Evolutionary conservation across 2,329 filamentous ascomycete species (phyloP).

Genomic region (Ceratocystis albifundus): DNA sequence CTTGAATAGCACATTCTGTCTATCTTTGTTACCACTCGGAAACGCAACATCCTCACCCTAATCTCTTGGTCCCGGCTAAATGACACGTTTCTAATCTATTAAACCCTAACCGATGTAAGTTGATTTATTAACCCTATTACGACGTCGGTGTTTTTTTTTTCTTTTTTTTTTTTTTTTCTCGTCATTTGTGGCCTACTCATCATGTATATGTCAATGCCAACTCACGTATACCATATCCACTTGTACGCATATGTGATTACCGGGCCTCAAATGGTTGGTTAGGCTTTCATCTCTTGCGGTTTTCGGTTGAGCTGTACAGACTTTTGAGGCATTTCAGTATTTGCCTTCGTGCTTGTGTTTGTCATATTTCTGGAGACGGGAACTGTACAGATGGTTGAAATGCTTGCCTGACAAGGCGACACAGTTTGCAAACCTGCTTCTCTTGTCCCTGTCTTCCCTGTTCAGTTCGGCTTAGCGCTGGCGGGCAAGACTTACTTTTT

Average conservation of each 20-base stretch:
- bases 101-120: background rate
- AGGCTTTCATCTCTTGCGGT: background rate
- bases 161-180: background rate
- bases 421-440: too few relatives aligned
- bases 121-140: background rate
- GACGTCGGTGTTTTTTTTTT: background rate
- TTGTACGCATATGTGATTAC: background rate
- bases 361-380: background rate
- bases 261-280: background rate
- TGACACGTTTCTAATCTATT: background rate
- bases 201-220: background rate
- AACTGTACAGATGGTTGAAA: too few relatives aligned
- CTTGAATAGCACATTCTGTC: background rate
- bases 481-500: too few relatives aligned
- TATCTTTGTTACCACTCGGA: background rate
- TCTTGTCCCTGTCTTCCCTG: too few relatives aligned
- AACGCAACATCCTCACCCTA: background rate
- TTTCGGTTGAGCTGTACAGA: background rate
- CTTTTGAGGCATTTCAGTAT: background rate
- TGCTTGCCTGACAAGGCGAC: too few relatives aligned
- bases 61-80: background rate
- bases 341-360: background rate
- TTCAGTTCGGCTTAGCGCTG: too few relatives aligned
- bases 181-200: background rate
- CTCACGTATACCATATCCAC: slow-evolving; percentile 6